phyloP scores from a whole-genome alignment of 2,329 filamentous ascomycete genomes.

The Dactylellina drechsleri region DNA sequence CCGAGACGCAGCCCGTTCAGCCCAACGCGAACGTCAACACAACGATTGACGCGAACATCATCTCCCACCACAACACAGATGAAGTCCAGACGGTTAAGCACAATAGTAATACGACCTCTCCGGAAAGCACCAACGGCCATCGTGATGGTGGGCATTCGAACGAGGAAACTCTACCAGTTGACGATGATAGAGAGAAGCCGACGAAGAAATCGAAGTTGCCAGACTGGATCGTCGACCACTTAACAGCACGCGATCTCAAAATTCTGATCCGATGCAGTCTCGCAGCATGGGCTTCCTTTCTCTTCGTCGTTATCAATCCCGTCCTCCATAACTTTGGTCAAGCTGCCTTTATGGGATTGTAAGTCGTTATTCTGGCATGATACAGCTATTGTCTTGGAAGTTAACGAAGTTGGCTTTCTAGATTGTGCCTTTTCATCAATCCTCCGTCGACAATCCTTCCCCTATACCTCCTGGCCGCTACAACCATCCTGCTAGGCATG shows the following conservation, averaged over 20 bases:
- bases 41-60: neutral
- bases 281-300: slow-evolving; percentile 64
- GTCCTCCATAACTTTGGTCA: slow-evolving; percentile 62
- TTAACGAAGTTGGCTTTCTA: slow-evolving; percentile 17
- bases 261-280: slow-evolving; percentile 64
- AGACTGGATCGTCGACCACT: slow-evolving; percentile 63
- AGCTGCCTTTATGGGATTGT: slow-evolving; percentile 64
- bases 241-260: slow-evolving; percentile 66
- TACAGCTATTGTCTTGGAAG: neutral
- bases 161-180: neutral
- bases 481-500: slow-evolving; percentile 65
- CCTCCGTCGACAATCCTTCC: slow-evolving; percentile 65
- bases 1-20: slow-evolving; percentile 20
- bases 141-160: neutral
- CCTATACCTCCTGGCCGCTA: slow-evolving; percentile 63
- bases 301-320: slow-evolving; percentile 66
- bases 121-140: slow-evolving; percentile 2
- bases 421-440: slow-evolving; percentile 63
- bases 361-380: slow-evolving; percentile 12
- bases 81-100: slow-evolving; percentile 5
- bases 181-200: neutral
- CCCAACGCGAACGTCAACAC: slow-evolving; percentile 5
- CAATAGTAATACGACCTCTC: slow-evolving; percentile 3
- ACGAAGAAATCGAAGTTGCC: slow-evolving; percentile 11
- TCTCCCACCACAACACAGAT: slow-evolving; percentile 5